These are phyloP conservation scores for Myriosclerotinia scirpicola DNA, from an alignment of 2,329 filamentous ascomycete species.

Conservation along the genomic window DNA sequence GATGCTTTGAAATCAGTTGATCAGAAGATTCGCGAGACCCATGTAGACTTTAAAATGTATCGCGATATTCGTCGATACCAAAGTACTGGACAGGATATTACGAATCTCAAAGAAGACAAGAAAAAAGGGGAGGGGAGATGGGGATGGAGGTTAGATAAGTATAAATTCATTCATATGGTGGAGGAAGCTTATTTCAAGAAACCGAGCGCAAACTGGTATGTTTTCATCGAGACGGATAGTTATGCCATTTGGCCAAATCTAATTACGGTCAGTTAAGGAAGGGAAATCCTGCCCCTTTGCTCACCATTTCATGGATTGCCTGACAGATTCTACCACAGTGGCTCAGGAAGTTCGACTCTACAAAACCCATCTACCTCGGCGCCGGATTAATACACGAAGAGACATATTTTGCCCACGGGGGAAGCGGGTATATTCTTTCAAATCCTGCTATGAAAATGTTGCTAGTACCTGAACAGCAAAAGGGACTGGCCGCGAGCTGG, in stretches of 20 bases:
- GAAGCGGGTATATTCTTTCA: conserved; percentile 55
- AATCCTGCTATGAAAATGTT: conserved; percentile 52
- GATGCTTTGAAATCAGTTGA: conserved; percentile 51
- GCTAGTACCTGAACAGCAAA: conserved; percentile 42
- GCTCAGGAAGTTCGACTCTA: conserved; percentile 48
- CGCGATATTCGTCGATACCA: conserved; percentile 47
- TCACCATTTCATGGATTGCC: background rate
- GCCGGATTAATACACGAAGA: conserved; percentile 47
- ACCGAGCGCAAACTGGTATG: conserved; percentile 57
- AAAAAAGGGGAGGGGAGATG: conserved; percentile 33
- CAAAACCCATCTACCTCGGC: conserved; percentile 48
- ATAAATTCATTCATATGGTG: conserved; percentile 61
- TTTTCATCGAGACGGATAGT: conserved; percentile 60
- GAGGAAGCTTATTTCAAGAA: conserved; percentile 52
- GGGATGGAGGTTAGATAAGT: conserved; percentile 59
- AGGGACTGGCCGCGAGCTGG: conserved; percentile 48
- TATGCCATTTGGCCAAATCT: conserved; percentile 57
- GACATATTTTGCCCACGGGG: conserved; percentile 55
- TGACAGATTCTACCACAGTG: conserved; percentile 40
- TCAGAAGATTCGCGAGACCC: conserved; percentile 46
- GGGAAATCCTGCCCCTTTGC: no score
- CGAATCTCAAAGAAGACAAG: conserved; percentile 38
- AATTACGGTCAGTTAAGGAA: conserved; percentile 32
- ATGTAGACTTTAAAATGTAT: conserved; percentile 49
- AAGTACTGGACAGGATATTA: conserved; percentile 48